Percentiles rank a stretch among this genome's conserved stretches.
phyloP scores from a whole-genome alignment of 805 yeast species.

The Wickerhamomyces hampshirensis region DNA sequence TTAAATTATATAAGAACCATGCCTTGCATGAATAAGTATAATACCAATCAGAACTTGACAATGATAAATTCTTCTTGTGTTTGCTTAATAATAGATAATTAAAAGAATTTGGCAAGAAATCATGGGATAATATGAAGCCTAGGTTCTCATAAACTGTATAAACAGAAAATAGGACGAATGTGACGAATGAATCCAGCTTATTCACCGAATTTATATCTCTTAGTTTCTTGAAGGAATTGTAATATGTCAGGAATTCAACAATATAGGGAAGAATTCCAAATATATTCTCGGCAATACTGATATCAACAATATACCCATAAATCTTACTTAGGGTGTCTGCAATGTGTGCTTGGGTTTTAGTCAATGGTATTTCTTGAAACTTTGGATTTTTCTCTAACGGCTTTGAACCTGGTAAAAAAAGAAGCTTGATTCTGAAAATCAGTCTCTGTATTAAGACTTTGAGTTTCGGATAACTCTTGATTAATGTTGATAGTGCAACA shows the following conservation, averaged over 20 bases:
- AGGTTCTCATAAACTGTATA: slow-evolving; percentile 19
- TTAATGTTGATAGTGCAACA: slow-evolving; percentile 12
- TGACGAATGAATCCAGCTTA: slow-evolving; percentile 10
- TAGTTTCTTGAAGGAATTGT: slow-evolving; percentile 12
- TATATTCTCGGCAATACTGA: slow-evolving; percentile 16
- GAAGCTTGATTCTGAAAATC: slow-evolving; percentile 9
- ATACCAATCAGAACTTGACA: slow-evolving; percentile 18
- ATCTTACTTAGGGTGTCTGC: slow-evolving; percentile 8
- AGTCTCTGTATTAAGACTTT: slow-evolving; percentile 9
- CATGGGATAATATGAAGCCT: slow-evolving; percentile 16
- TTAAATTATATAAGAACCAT: slow-evolving; percentile 14
- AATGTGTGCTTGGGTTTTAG: slow-evolving; percentile 5
- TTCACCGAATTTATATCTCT: slow-evolving; percentile 3
- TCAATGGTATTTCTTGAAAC: slow-evolving; percentile 2
- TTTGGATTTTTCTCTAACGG: slow-evolving; percentile 1
- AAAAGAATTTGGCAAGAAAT: slow-evolving; percentile 12
- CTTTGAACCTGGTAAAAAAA: too few species aligned
- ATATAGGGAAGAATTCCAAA: slow-evolving; percentile 19
- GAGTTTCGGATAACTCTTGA: slow-evolving; percentile 15
- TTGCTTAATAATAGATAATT: slow-evolving; percentile 8
- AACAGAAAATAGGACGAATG: slow-evolving; percentile 12
- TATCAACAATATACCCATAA: slow-evolving; percentile 18
- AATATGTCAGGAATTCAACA: slow-evolving; percentile 11
- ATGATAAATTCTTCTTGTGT: slow-evolving; percentile 7
- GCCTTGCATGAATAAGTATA: slow-evolving; percentile 19